phyloP scores from a whole-genome alignment of 495 filamentous ascomycete genomes.

The Patellaria atrata region DNA sequence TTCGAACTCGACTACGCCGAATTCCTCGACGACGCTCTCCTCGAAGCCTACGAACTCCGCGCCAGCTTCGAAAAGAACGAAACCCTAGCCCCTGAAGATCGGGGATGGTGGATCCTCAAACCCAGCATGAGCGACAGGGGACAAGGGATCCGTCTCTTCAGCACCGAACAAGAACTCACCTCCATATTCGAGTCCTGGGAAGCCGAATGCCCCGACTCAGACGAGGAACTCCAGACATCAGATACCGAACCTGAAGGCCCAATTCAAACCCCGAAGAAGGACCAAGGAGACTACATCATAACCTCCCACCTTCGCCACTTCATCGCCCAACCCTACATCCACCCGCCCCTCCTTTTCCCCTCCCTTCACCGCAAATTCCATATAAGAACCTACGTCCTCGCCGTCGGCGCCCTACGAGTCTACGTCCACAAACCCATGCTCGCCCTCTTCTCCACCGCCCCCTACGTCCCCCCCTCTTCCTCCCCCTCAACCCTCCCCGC shows the following conservation, averaged over 20 bases:
- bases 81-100: conserved; percentile 23
- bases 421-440: conserved; percentile 87
- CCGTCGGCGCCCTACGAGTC: conserved; percentile 58
- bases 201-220: conserved; percentile 32
- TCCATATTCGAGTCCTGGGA: conserved; percentile 85
- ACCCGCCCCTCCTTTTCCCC: conserved; percentile 63
- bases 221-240: conserved; percentile 44
- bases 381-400: conserved; percentile 78
- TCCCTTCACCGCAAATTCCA: conserved; percentile 73
- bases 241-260: conserved; percentile 19
- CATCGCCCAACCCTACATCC: conserved; percentile 88
- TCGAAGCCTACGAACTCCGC: conserved; percentile 74
- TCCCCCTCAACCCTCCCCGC: conserved; percentile 38
- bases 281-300: conserved; percentile 44
- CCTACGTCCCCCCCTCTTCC: conserved; percentile 39
- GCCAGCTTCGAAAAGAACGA: conserved; percentile 59
- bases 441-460: conserved; percentile 67
- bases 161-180: conserved; percentile 61
- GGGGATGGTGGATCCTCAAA: conserved; percentile 96
- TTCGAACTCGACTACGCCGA: conserved; percentile 96
- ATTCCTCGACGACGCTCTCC: conserved; percentile 83
- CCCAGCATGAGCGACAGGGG: conserved; percentile 94
- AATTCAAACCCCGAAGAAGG: conserved; percentile 10
- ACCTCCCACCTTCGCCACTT: conserved; percentile 92
- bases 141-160: conserved; percentile 82